These are phyloP conservation scores for Betula pendula DNA, from an alignment of 306 rosid genomes.

Conservation along the genomic window DNA sequence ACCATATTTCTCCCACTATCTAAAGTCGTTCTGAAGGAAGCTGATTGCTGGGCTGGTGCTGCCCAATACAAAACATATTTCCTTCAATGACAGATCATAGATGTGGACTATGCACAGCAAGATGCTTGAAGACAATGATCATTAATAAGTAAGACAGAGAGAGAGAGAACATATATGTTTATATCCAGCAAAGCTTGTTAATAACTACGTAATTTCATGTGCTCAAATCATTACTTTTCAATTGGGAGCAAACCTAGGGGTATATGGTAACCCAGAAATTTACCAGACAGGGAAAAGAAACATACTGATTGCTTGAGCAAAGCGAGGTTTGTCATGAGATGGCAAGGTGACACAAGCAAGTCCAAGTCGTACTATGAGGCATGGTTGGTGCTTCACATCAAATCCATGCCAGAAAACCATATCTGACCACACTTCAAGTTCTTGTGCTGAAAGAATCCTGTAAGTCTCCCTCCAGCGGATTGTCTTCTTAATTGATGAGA, in stretches of 20 bases:
- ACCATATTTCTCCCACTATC: not conserved
- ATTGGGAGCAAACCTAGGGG: not conserved
- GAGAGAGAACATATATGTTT: not conserved
- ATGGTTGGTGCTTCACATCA: slow-evolving; percentile 67
- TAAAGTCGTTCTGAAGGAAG: not conserved
- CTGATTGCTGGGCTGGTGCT: slow-evolving; percentile 1
- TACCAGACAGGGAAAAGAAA: slow-evolving; percentile 25
- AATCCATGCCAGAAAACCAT: slow-evolving; percentile 86
- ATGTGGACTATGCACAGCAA: not conserved
- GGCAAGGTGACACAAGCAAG: slow-evolving; percentile 59
- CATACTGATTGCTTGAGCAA: slow-evolving; percentile 84
- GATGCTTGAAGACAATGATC: not conserved
- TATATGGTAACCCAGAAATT: not conserved
- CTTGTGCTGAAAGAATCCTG: slow-evolving; percentile 62
- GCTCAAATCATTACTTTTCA: not conserved
- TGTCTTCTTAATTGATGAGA: slow-evolving; percentile 74
- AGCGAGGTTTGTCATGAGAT: slow-evolving; percentile 63
- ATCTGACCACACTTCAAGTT: slow-evolving; percentile 81
- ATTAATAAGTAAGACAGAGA: not conserved
- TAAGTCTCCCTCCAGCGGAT: slow-evolving; percentile 74
- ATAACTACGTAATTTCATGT: not conserved
- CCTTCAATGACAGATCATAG: not conserved
- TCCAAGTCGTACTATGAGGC: slow-evolving; percentile 85
- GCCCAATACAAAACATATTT: not conserved
- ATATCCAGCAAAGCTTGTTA: not conserved